Base-by-base conservation (phyloP, 2,329 filamentous ascomycete species). In the Lizonia empirigonia region DNA sequence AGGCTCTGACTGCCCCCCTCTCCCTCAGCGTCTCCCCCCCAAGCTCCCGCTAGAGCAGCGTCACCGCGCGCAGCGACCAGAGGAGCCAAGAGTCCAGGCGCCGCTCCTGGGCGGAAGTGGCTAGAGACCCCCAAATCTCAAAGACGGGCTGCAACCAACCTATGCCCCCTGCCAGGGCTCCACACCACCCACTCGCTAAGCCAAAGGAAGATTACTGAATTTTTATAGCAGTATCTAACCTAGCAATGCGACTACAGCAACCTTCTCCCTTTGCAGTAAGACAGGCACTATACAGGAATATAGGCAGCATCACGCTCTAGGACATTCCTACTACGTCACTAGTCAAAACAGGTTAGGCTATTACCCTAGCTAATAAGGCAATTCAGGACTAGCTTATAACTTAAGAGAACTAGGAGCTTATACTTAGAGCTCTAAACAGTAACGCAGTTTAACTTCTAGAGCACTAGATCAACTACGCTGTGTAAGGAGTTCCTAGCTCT, bases 1-100 rank as follows among this genome's bases (percentile, higher is more conserved):
- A 26, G 22, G 44, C 44, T 22, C 32, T 44, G 13, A 44, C 40
- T n/a, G n/a, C n/a, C 40, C 24, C 29, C 29, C 29, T 32, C 29
- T 15, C 20, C 19, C 34, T 9, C 23, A 36, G 34, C 34, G 15
- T 23, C 34, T 36, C 34, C 5, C 19, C 34, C n/a, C 5, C 19
- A 8, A 36, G 13, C 29, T 32, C 29, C 29, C 4, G 13, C 29
- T 8, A 18, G 29, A 32, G 29, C 13, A 32, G 29, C 8, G 13
- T 15, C 13, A 15, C 29, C 13, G 4, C 6, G n/a, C 13, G 16
- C 29, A 32, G 29, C 15, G 13, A 32, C 29, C 29, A 12, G 4
- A 32, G 15, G 13, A 32, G 29, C 29, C 13, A 32, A 32, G 13
- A 16, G 3, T 32, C 13, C n/a, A n/a, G 13, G 7, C 29, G 8